Base-by-base conservation (phyloP, 352 stramenopile genomes). In the Phytophthora fragariaefolia region DNA sequence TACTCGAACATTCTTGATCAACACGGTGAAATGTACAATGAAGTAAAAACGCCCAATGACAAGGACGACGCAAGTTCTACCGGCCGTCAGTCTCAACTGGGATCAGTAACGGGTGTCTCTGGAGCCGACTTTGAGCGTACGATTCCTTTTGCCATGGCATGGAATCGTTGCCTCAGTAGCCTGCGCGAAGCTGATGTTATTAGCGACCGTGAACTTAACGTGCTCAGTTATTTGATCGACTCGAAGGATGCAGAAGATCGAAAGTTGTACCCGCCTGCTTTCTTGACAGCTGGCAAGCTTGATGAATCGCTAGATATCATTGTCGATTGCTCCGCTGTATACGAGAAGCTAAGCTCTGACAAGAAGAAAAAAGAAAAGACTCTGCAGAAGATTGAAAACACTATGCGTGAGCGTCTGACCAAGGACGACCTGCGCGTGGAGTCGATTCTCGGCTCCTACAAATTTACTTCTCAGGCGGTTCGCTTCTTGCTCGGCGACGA, bases 301-400 rank as follows among this genome's bases (percentile, higher is more conserved):
- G 86, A 96, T 53, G 86, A 96, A 63, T 93, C 88, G 12, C 74
- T 96, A 22, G 88, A 96, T 50, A 96, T 95, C 51, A 89, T 93
- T 40, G 78, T 80, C 0, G 88, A 96, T 23, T 96, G 88, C 45
- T 80, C 82, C 0, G 74, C 85, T 13, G 59, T 95, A 23, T 93
- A 95, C 55, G 85, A 96, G 54, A 92, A 93, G 58, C 74, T 96
- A 20, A 89, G 83, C 55, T 83, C 79, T 2, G 88, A 95, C 71
- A 94, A 96, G 65, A 96, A 96, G 69, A 95, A 95, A 66, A 93
- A 96, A 53, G 88, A 92, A 13, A 96, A 96, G 71, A 72, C 83
- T 2, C 59, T 96, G 22, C 86, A 96, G 60, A 96, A 95, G 73
- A 89, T 96, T 36, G 88, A 95, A 50, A 92, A 77, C 17, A 89